A percentile compares a stretch with the other conserved stretches of the same genome.
These are phyloP conservation scores for Ogataea thermomethanolica DNA, from an alignment of 805 yeast genomes.

Conservation along the genomic window DNA sequence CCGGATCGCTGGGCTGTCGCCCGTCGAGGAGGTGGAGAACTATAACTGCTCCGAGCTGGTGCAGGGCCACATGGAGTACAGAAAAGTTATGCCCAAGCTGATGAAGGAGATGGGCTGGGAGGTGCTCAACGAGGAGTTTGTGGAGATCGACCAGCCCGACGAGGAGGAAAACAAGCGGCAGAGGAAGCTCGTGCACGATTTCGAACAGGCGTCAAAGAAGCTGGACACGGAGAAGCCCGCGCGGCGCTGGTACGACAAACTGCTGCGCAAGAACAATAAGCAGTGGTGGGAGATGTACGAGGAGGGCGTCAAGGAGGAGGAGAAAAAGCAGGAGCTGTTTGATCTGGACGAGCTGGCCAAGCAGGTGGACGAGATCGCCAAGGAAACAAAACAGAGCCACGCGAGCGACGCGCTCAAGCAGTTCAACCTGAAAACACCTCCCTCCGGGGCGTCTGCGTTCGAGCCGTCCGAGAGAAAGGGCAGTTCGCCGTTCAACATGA, in stretches of 20 bases:
- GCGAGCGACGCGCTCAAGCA: conserved; percentile 11
- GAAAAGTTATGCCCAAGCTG: conserved; percentile 87
- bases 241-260: conserved; percentile 42
- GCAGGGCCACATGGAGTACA: conserved; percentile 96
- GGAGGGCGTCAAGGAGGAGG: conserved; percentile 35
- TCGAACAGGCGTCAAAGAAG: conserved; percentile 68
- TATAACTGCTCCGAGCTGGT: conserved; percentile 82
- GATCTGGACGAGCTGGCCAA: conserved; percentile 42
- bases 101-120: conserved; percentile 70
- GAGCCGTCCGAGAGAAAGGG: conserved; percentile 1
- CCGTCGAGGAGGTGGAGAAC: conserved; percentile 75
- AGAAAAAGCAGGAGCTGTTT: conserved; percentile 33
- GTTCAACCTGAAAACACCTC: conserved; percentile 17
- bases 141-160: conserved; percentile 95
- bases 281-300: conserved; percentile 59
- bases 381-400: conserved; percentile 25
- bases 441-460: neutral
- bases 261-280: conserved; percentile 44
- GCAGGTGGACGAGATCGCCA: conserved; percentile 45
- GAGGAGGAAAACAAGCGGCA: conserved; percentile 83
- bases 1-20: conserved; percentile 86
- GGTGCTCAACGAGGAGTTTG: conserved; percentile 84
- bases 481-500: conserved; percentile 19
- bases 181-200: conserved; percentile 75
- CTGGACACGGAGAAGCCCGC: conserved; percentile 47